phyloP scores from a whole-genome alignment of 2,329 filamentous ascomycete species.

The Metarhizium humberi region DNA sequence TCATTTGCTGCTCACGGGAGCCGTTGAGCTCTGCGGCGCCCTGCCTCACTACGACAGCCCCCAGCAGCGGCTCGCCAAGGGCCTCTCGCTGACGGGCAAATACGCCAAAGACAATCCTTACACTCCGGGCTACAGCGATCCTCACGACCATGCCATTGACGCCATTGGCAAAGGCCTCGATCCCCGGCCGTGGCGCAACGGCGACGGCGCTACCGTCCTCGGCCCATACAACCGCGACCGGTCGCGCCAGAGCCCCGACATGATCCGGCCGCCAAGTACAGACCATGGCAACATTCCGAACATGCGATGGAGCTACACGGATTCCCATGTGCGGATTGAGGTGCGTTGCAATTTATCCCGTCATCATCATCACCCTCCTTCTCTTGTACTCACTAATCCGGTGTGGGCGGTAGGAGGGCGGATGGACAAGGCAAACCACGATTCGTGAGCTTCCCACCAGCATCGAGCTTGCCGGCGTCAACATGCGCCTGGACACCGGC shows the following conservation, averaged over 20 bases:
- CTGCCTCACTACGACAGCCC: conserved; percentile 38
- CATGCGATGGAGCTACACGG: conserved; percentile 63
- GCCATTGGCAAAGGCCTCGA: conserved; percentile 49
- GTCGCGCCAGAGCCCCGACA: conserved; percentile 60
- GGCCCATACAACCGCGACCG: conserved; percentile 62
- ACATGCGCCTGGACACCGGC: conserved; percentile 66
- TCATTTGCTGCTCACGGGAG: conserved; percentile 18
- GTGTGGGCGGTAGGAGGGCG: conserved; percentile 47
- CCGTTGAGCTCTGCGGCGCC: conserved; percentile 12
- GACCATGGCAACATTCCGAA: conserved; percentile 63
- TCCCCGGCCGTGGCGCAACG: conserved; percentile 56
- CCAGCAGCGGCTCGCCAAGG: conserved; percentile 43
- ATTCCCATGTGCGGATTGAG: conserved; percentile 55
- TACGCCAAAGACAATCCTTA: conserved; percentile 40
- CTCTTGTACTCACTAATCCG: conserved; percentile 8
- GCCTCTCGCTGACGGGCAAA: conserved; percentile 34
- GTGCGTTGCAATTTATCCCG: conserved; percentile 22
- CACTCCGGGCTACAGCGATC: conserved; percentile 49
- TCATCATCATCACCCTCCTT: neutral
- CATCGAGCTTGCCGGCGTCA: conserved; percentile 65
- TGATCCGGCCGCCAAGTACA: conserved; percentile 62
- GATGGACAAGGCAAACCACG: conserved; percentile 69
- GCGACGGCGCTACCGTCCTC: conserved; percentile 54
- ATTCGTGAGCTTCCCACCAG: conserved; percentile 54
- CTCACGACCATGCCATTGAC: conserved; percentile 54